These are phyloP conservation scores for Corinectria fuckeliana DNA, from an alignment of 2,329 filamentous ascomycete species.

Conservation along the genomic window DNA sequence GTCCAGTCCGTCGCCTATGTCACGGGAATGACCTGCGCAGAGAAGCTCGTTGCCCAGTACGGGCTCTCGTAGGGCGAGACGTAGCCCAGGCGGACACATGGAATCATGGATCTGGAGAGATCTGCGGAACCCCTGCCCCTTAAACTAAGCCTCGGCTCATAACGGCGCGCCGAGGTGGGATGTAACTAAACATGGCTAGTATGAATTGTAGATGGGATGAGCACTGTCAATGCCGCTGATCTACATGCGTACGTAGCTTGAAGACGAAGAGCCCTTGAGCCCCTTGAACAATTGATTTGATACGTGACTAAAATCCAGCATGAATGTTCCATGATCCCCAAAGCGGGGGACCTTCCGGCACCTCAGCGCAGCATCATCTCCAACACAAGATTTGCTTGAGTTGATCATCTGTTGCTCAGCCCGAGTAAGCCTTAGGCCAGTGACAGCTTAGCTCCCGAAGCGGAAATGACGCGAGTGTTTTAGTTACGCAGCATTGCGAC, in stretches of 20 bases:
- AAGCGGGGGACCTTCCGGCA: background rate
- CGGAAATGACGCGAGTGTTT: background rate
- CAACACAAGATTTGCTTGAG: background rate
- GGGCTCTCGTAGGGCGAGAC: no score
- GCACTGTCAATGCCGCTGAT: background rate
- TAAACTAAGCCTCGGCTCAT: background rate
- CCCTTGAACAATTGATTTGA: background rate
- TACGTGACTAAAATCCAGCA: background rate
- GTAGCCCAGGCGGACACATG: no score
- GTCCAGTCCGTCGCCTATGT: slow-evolving; percentile 61
- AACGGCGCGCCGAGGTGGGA: background rate
- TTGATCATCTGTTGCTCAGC: background rate
- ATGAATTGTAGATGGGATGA: background rate
- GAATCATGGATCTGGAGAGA: no score
- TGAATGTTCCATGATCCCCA: background rate
- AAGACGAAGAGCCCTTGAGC: background rate
- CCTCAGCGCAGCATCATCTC: background rate
- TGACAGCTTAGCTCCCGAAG: background rate
- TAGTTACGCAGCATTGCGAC: background rate
- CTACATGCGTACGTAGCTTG: no score
- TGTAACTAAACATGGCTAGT: background rate
- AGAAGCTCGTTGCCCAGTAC: slow-evolving; percentile 44
- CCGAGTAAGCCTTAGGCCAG: background rate
- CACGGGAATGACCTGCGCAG: slow-evolving; percentile 57
- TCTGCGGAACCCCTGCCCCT: background rate